phyloP scores from a whole-genome alignment of 1,139 yeast genomes.

The Sugiyamaella neomexicana region DNA sequence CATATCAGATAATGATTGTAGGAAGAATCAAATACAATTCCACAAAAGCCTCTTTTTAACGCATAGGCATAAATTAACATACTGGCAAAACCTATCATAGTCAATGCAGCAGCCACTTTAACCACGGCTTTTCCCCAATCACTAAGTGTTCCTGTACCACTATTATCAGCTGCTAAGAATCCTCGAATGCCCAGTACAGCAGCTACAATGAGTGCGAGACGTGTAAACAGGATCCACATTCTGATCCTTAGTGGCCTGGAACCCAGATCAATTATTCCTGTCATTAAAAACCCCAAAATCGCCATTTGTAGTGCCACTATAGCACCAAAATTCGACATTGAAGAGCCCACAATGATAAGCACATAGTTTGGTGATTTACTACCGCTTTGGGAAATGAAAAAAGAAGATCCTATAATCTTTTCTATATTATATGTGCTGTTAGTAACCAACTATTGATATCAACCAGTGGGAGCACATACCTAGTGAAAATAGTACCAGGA shows the following conservation, averaged over 20 bases:
- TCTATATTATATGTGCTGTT: neutral
- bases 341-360: constrained; percentile 4
- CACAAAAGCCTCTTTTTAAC: neutral
- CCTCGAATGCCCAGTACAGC: constrained; percentile 11
- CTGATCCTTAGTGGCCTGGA: neutral
- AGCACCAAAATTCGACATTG: constrained; percentile 4
- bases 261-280: constrained; percentile 6
- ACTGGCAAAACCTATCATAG: neutral
- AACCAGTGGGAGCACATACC: neutral
- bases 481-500: constrained; percentile 4
- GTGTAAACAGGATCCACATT: neutral
- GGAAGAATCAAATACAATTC: constrained; percentile 1
- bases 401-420: constrained; percentile 10
- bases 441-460: neutral
- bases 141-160: neutral
- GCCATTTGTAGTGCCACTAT: constrained; percentile 7
- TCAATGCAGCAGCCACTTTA: neutral
- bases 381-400: constrained; percentile 6
- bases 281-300: constrained; percentile 5
- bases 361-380: constrained; percentile 4
- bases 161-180: constrained; percentile 1
- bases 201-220: neutral
- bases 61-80: neutral
- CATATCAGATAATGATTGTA: neutral
- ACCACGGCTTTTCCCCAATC: neutral